Conservation (phyloP, 352 stramenopile genomes). For the Phytopythium oedochilum region DNA sequence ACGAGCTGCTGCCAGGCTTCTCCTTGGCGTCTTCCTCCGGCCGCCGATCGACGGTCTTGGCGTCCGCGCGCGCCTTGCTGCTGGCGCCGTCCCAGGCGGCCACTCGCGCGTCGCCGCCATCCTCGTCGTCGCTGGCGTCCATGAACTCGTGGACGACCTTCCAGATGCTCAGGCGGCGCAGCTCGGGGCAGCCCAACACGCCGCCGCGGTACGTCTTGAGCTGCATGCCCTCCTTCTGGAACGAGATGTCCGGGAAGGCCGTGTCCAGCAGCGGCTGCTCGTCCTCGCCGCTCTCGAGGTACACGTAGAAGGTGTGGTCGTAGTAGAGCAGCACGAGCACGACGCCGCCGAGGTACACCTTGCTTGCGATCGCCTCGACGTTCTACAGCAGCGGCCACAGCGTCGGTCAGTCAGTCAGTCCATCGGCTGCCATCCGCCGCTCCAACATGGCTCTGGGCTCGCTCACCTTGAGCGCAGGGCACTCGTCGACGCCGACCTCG, state of each 20-base stretch:
- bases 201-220: conserved; percentile 81
- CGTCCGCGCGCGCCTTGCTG: conserved; percentile 29
- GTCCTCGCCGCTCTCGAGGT: conserved; percentile 82
- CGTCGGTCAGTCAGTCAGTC: background rate
- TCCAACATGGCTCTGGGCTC: too few species aligned
- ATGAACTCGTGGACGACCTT: conserved; percentile 70
- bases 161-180: conserved; percentile 75
- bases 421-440: too few species aligned
- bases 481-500: conserved; percentile 82
- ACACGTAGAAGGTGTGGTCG: conserved; percentile 90
- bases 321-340: conserved; percentile 93
- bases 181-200: conserved; percentile 52
- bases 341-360: conserved; percentile 90
- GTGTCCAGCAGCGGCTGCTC: conserved; percentile 92
- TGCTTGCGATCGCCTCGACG: conserved; percentile 93
- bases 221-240: conserved; percentile 80
- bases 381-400: conserved; percentile 27
- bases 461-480: conserved; percentile 49
- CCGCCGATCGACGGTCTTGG: conserved; percentile 48
- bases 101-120: conserved; percentile 6
- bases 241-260: conserved; percentile 91
- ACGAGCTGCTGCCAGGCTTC: conserved; percentile 10
- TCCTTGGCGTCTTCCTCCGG: conserved; percentile 61
- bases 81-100: background rate
- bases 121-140: conserved; percentile 40